These are phyloP conservation scores for Saccharomycopsis babjevae DNA, from an alignment of 805 yeast species.

Conservation along the genomic window DNA sequence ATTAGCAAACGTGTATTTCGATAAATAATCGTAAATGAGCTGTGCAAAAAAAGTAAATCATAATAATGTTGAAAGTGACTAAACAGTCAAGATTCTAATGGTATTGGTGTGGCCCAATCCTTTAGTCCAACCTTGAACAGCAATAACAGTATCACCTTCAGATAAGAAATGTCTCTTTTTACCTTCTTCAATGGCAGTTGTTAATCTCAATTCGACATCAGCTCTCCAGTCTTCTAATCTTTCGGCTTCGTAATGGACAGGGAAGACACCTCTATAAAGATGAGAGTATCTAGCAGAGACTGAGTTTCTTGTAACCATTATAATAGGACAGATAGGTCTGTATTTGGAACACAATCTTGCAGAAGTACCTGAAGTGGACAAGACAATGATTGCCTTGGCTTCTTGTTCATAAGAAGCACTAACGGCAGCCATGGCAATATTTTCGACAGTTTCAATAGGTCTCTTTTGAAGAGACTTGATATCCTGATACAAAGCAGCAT, in stretches of 20 bases:
- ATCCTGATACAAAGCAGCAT: conserved; percentile 76
- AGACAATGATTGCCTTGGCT: conserved; percentile 93
- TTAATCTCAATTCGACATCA: conserved; percentile 91
- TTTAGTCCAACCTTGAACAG: conserved; percentile 98
- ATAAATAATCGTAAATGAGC: no score
- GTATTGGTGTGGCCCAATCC: conserved; percentile 99
- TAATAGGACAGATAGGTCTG: conserved; percentile 94
- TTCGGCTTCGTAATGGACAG: conserved; percentile 68
- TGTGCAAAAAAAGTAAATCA: no score
- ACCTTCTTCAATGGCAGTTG: conserved; percentile 88
- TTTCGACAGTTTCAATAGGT: conserved; percentile 91
- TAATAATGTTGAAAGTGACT: conserved; percentile 18
- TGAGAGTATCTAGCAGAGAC: conserved; percentile 92
- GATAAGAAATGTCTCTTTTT: conserved; percentile 73
- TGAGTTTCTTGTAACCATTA: conserved; percentile 95
- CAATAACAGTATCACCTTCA: conserved; percentile 82
- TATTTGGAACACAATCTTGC: conserved; percentile 95
- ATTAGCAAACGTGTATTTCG: no score
- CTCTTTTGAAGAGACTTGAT: conserved; percentile 73
- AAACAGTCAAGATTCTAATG: conserved; percentile 80
- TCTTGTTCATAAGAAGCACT: conserved; percentile 92
- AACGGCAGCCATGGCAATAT: conserved; percentile 95
- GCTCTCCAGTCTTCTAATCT: conserved; percentile 76
- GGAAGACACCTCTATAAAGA: conserved; percentile 97
- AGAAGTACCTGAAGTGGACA: conserved; percentile 90